Evolutionary conservation across 495 filamentous ascomycete genomes (phyloP).

Genomic region (Lindgomyces ingoldianus): DNA sequence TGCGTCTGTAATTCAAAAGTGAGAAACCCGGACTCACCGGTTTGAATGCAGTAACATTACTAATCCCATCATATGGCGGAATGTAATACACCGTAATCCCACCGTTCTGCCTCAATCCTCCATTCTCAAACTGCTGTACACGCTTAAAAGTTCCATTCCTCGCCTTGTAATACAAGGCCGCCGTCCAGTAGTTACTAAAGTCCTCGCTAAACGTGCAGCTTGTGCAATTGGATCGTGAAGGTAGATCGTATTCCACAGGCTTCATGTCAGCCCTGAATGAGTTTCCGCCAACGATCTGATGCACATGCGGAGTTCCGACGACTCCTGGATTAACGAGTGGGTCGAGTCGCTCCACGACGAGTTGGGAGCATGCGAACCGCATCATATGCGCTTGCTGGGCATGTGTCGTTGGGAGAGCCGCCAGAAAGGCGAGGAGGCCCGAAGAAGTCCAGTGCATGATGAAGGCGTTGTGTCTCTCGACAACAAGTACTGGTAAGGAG

Average conservation of each 20-base stretch:
- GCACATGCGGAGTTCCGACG: constrained; percentile 20
- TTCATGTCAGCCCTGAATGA: constrained; percentile 23
- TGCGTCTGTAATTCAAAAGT: not conserved
- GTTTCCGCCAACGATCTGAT: constrained; percentile 33
- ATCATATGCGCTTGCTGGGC: constrained; percentile 30
- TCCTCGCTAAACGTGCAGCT: constrained; percentile 33
- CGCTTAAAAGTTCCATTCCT: constrained; percentile 30
- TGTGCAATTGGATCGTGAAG: constrained; percentile 21
- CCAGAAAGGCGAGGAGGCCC: constrained; percentile 3
- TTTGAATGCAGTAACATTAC: constrained; percentile 33
- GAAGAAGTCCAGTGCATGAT: not conserved
- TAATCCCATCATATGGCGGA: constrained; percentile 31
- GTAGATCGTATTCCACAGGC: constrained; percentile 24
- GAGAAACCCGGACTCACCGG: constrained; percentile 17
- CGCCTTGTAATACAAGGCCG: constrained; percentile 24
- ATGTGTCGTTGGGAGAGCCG: constrained; percentile 9
- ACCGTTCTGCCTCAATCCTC: constrained; percentile 15
- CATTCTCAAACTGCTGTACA: constrained; percentile 30
- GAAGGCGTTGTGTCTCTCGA: not conserved
- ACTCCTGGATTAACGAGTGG: constrained; percentile 23
- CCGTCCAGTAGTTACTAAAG: constrained; percentile 35
- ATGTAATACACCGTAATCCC: constrained; percentile 37
- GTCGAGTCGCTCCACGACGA: constrained; percentile 27
- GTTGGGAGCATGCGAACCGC: constrained; percentile 27
- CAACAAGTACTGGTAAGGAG: not conserved